A percentile compares a stretch with the other conserved stretches of the same genome.
phyloP scores from a whole-genome alignment of 805 yeast species.

The Starmerella bombicola region DNA sequence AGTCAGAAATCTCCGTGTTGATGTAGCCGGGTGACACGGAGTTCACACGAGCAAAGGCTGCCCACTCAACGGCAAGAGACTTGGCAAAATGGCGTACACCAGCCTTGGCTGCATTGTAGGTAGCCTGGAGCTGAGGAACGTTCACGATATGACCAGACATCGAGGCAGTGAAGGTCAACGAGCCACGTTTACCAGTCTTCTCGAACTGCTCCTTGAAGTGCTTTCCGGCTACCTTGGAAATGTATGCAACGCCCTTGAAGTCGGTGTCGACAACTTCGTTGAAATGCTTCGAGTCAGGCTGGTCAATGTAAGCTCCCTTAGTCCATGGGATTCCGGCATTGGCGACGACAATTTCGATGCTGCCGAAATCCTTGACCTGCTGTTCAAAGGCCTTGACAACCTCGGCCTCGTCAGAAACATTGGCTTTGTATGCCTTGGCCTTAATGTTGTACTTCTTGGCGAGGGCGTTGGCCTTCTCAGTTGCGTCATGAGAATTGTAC shows the following conservation, averaged over 20 bases:
- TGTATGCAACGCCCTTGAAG: constrained; percentile 66
- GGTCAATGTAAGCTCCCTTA: constrained; percentile 44
- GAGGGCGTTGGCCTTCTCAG: constrained; percentile 45
- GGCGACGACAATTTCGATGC: constrained; percentile 72
- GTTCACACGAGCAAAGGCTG: constrained; percentile 77
- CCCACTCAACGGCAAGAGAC: constrained; percentile 80
- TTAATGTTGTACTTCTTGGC: constrained; percentile 47
- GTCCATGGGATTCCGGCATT: constrained; percentile 86
- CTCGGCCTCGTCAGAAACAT: constrained; percentile 37
- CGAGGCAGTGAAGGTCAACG: constrained; percentile 73
- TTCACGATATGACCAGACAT: constrained; percentile 84
- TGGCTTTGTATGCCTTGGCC: constrained; percentile 53
- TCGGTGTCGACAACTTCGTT: constrained; percentile 60
- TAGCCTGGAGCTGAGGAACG: constrained; percentile 75
- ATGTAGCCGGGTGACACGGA: constrained; percentile 80
- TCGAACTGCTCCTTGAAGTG: constrained; percentile 49
- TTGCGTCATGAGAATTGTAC: constrained; percentile 53
- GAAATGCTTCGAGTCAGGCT: constrained; percentile 48
- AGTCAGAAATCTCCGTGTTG: constrained; percentile 51
- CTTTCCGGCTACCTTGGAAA: constrained; percentile 62
- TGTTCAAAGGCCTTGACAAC: constrained; percentile 40
- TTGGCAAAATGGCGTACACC: constrained; percentile 63
- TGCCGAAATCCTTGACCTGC: constrained; percentile 58
- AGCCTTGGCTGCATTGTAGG: constrained; percentile 79
- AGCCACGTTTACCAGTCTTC: constrained; percentile 43